phyloP scores from a whole-genome alignment of 331 rosid genomes.

The Malus hybrid region DNA sequence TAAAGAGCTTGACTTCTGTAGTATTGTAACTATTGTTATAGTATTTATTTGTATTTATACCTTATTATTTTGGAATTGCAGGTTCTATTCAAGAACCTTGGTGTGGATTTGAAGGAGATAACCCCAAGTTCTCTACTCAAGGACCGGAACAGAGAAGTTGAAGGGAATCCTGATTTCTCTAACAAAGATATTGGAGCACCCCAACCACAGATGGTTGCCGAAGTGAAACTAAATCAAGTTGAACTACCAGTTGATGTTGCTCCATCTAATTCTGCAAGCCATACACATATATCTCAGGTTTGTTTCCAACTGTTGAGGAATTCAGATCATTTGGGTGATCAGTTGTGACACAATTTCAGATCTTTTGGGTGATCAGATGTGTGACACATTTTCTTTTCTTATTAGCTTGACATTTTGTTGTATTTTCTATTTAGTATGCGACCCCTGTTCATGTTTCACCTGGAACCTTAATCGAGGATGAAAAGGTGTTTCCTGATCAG shows the following conservation, averaged over 20 bases:
- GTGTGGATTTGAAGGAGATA: conserved; percentile 93
- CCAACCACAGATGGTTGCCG: conserved; percentile 68
- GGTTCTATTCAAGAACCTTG: conserved; percentile 86
- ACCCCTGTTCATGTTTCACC: conserved; percentile 73
- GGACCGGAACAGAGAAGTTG: conserved; percentile 86
- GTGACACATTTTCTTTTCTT: not conserved
- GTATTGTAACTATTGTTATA: not conserved
- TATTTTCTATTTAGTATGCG: conserved; percentile 50
- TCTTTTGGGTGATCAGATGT: too few relatives aligned
- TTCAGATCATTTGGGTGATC: not conserved
- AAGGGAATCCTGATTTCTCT: conserved; percentile 99
- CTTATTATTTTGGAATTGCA: conserved; percentile 23
- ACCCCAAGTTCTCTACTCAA: conserved; percentile 84
- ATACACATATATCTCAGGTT: conserved; percentile 87
- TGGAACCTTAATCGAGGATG: conserved; percentile 76
- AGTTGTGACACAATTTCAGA: not conserved
- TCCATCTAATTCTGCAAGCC: conserved; percentile 64
- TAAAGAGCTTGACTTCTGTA: not conserved
- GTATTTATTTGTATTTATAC: not conserved
- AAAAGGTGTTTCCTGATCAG: conserved; percentile 76
- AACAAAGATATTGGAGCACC: conserved; percentile 88
- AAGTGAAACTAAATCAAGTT: conserved; percentile 81
- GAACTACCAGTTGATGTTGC: conserved; percentile 75
- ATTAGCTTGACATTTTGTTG: not conserved
- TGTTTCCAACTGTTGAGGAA: conserved; percentile 12